Base-by-base conservation (phyloP, 2,329 filamentous ascomycete genomes). In the Knufia fluminis region DNA sequence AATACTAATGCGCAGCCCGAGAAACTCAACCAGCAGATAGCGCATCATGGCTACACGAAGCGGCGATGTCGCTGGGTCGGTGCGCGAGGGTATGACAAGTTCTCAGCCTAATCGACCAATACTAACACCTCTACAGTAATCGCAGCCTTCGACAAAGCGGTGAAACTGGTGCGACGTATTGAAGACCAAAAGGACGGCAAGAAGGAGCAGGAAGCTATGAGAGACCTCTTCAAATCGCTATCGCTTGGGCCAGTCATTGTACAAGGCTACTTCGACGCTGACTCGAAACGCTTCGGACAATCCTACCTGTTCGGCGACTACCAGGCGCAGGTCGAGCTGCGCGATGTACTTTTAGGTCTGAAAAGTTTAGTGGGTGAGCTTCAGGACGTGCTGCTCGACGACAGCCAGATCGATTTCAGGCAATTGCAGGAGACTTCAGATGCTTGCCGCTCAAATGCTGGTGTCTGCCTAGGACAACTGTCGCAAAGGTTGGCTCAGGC, bases 341-440 rank as follows among this genome's bases (percentile, higher is more conserved):
- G 67, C 52, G 64, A 68, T 51, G 65, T 70, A 35, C 58, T 68
- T 26, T 66, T 66, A 46, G 61, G 59, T 28, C 57, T 70, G 1
- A 66, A 70, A 52, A 60, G 60, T 1, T 49, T 70, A 20, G 57
- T 69, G 24, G 57, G 57, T 17, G 62, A 61, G 19, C 60, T 70
- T 8, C 60, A 62, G 3, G 57, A 53, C 17, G 60, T 64, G 6
- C 61, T 57, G 38, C 56, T 63, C 41, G 61, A 64, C 26, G 61
- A 64, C 41, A 57, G 54, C 8, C 55, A 58, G 2, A 44, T 66
- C 4, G 62, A 70, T 48, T 63, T 63, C 23, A 44, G 50, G 12
- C 54, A 58, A 8, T 50, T 70, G 22, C 63, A 66, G 48, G 51
- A 57, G 14, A 60, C 63, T n/a, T 68, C 65, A 3, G 65, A 70